Conservation (phyloP, 2,329 filamentous ascomycete species). For the Penicillium janthinellum region DNA sequence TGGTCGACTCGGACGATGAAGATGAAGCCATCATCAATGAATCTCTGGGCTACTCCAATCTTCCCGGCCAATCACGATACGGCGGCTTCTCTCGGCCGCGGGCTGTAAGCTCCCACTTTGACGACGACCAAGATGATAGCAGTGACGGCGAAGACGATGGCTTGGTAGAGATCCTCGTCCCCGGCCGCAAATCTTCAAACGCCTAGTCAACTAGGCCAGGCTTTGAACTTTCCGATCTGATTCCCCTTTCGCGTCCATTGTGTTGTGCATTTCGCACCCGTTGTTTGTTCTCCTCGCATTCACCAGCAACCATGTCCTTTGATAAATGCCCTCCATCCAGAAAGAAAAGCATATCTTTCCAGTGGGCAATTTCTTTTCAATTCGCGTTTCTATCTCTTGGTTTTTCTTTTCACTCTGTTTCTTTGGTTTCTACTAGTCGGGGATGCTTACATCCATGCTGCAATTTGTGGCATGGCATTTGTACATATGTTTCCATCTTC, state of each 20-base stretch:
- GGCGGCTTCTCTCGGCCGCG: constrained; percentile 46
- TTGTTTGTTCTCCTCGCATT: constrained; percentile 4
- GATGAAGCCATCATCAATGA: constrained; percentile 61
- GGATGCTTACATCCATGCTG: constrained; percentile 17
- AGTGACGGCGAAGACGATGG: constrained; percentile 48
- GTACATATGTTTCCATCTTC: constrained; percentile 28
- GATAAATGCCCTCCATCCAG: not conserved
- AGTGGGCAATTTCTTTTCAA: constrained; percentile 9
- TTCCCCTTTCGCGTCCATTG: constrained; percentile 9
- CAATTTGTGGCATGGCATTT: constrained; percentile 17
- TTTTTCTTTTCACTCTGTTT: not conserved
- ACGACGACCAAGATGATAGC: constrained; percentile 47
- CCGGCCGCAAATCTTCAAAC: constrained; percentile 40
- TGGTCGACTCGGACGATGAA: constrained; percentile 55
- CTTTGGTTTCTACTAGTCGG: constrained; percentile 5
- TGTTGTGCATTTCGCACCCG: constrained; percentile 9
- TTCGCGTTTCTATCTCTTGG: constrained; percentile 3
- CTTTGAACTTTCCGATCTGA: constrained; percentile 4
- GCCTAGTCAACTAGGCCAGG: constrained; percentile 18
- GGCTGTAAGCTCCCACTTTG: constrained; percentile 35
- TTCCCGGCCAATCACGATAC: constrained; percentile 52
- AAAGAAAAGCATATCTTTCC: not conserved
- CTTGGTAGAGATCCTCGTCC: constrained; percentile 50
- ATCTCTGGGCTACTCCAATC: constrained; percentile 69
- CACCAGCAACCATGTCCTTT: constrained; percentile 6